phyloP scores from a whole-genome alignment of 2,329 filamentous ascomycete species.

The Cladosporium sp. region DNA sequence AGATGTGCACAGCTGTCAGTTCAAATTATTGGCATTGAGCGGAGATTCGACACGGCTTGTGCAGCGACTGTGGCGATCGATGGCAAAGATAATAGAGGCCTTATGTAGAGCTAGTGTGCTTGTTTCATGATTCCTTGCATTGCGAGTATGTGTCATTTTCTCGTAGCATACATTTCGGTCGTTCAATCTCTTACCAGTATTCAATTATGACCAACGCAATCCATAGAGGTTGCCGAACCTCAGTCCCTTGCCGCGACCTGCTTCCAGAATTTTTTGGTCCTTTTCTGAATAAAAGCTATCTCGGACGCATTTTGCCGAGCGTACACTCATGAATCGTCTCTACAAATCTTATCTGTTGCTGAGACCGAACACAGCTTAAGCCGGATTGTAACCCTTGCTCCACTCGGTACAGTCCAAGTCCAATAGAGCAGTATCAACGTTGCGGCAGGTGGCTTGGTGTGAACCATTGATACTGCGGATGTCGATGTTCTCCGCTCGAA shows the following conservation, averaged over 20 bases:
- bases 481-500: conserved; percentile 38
- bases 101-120: background rate
- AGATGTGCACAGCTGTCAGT: conserved; percentile 9
- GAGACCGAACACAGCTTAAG: background rate
- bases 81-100: background rate
- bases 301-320: background rate
- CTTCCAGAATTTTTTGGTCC: too few species aligned
- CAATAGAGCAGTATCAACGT: conserved; percentile 33
- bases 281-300: too few species aligned
- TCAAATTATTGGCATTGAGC: conserved; percentile 5
- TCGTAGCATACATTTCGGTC: background rate
- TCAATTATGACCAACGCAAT: background rate
- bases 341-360: background rate
- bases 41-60: background rate
- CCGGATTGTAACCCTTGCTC: background rate
- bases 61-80: background rate
- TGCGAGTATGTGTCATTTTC: background rate
- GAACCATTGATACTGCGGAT: conserved; percentile 30
- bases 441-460: conserved; percentile 35
- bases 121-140: background rate
- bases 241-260: too few species aligned
- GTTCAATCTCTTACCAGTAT: background rate
- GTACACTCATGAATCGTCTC: background rate
- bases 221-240: too few species aligned
- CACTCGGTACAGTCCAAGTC: conserved; percentile 13